These are phyloP conservation scores for Fennellomyces sp. DNA, from an alignment of 371 early-diverging fungal genomes.

Conservation along the genomic window DNA sequence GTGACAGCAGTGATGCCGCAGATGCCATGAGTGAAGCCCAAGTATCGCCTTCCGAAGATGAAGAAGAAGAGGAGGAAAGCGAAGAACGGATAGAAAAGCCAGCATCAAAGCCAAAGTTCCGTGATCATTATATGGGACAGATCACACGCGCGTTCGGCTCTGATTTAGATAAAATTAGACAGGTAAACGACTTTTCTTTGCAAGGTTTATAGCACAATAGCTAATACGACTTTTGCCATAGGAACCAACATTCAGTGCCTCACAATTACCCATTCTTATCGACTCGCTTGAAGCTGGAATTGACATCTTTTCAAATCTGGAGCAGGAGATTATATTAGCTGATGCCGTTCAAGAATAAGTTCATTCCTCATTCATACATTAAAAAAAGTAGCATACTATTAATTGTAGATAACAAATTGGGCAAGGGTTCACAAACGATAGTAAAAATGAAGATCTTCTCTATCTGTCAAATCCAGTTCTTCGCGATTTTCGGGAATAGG, in stretches of 20 bases:
- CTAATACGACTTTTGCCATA: slow-evolving; percentile 4
- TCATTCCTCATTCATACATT: neutral
- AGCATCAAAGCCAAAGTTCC: slow-evolving; percentile 22
- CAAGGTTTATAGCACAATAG: neutral
- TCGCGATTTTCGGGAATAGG: slow-evolving; percentile 7
- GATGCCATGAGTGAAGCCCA: slow-evolving; percentile 12
- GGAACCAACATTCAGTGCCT: slow-evolving; percentile 43
- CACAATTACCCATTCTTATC: slow-evolving; percentile 40
- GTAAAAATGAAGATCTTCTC: slow-evolving; percentile 32
- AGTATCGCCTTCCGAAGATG: slow-evolving; percentile 3
- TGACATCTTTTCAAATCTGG: slow-evolving; percentile 39
- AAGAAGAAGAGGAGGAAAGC: slow-evolving; percentile 17
- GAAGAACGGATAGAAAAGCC: slow-evolving; percentile 10
- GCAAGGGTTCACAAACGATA: slow-evolving; percentile 24
- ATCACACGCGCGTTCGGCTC: slow-evolving; percentile 49
- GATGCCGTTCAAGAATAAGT: slow-evolving; percentile 14
- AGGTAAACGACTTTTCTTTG: slow-evolving; percentile 20
- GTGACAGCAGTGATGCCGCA: slow-evolving; percentile 13
- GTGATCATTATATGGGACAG: slow-evolving; percentile 45
- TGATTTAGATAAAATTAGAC: slow-evolving; percentile 48
- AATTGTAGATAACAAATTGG: no score
- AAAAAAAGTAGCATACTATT: no score
- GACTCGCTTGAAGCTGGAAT: slow-evolving; percentile 54
- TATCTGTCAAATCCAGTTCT: slow-evolving; percentile 32
- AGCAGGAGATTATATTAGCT: slow-evolving; percentile 43